These are phyloP conservation scores for Cenchrus americanus DNA, from an alignment of 176 grass and related monocot genomes.

Conservation along the genomic window DNA sequence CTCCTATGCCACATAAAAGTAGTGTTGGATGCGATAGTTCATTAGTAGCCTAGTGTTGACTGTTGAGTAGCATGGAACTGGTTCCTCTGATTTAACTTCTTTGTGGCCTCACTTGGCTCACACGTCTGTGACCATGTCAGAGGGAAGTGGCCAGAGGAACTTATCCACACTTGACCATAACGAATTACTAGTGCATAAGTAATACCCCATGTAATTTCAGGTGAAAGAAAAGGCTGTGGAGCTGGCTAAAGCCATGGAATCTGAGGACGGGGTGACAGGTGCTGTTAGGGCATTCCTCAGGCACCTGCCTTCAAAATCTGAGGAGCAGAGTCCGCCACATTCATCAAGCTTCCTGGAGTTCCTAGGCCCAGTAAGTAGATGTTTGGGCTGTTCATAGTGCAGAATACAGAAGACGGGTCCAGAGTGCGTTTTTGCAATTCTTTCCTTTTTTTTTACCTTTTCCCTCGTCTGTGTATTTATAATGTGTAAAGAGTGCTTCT, in stretches of 20 bases:
- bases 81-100: not conserved
- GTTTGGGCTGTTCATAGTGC: constrained; percentile 60
- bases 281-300: constrained; percentile 88
- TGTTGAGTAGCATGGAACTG: not conserved
- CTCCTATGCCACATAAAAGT: not conserved
- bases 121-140: not conserved
- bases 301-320: constrained; percentile 59
- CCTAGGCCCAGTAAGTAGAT: constrained; percentile 46
- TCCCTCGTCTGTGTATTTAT: not conserved
- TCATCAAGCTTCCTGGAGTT: constrained; percentile 31
- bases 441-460: too few species aligned
- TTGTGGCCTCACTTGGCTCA: not conserved
- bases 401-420: not conserved
- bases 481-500: constrained; percentile 26
- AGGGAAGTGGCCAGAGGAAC: not conserved
- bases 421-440: not conserved
- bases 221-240: constrained; percentile 78
- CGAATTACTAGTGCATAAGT: not conserved
- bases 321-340: constrained; percentile 1
- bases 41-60: not conserved
- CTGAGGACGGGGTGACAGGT: constrained; percentile 72
- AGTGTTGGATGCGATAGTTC: not conserved
- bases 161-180: not conserved
- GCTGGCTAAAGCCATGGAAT: constrained; percentile 80
- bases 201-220: constrained; percentile 37